Evolutionary conservation across 2,329 filamentous ascomycete species (phyloP), one percentile per base, ranked within the genome.

Genomic region (Penicillium sumatraense): DNA sequence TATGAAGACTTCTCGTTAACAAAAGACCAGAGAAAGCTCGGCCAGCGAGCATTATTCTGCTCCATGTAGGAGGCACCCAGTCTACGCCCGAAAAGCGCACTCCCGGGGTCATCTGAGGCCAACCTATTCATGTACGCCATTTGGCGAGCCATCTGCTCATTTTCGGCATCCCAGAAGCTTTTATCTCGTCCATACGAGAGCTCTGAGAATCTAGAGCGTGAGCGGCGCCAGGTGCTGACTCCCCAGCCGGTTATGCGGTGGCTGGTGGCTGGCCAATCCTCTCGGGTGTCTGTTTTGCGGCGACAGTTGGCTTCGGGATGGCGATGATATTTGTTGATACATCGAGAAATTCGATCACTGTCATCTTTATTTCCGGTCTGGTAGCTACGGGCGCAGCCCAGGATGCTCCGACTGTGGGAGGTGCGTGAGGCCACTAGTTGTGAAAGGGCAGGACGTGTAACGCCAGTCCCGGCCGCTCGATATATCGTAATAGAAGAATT

Each of bases 31-130:
- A 65, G 72, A 38, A 74, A 66, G 2, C 68, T 66, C 13, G 67
- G 65, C 60, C 70, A 72, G 1, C 61, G 57, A 23, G 57, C 54
- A 8, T 69, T 58, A n/a, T 59, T 41, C 27, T 61, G 68, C 5
- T 54, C 51, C 9, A 58, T 54, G 21, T 58, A 52, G 10, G 49
- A 61, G 5, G 65, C 66, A 10, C 67, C 58, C 44, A 72, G 58
- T 33, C 70, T 66, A 45, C 66, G 69, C 13, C 75, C 75, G 59
- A 79, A 79, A 3, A 78, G 41, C 26, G 70, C 71, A n/a, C 60
- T 61, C 55, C 74, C 76, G 5, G 77, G 75, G 61, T 78, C 74
- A 14, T 58, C 60, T 33, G 75, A 68, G 18, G 78, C 64, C 14
- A 63, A 61, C 35, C 63, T 71, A 60, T 68, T 71, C 42, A 78